A percentile compares a stretch with the other conserved stretches of the same genome.
These are phyloP conservation scores for Botryotinia convoluta DNA, from an alignment of 2,329 filamentous ascomycete species.

Conservation along the genomic window DNA sequence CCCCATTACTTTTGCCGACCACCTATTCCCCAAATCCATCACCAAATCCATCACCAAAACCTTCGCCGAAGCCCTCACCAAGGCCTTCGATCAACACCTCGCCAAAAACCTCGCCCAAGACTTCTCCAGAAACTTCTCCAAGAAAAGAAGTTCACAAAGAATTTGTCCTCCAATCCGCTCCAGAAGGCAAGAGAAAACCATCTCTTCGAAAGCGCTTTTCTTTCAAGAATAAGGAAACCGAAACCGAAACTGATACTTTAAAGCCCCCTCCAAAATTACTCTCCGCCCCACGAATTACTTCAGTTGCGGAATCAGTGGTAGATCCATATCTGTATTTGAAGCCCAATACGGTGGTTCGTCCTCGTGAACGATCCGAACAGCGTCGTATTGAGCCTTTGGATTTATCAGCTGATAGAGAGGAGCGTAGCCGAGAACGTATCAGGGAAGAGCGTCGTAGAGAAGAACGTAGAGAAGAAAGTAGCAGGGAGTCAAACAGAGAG, in stretches of 20 bases:
- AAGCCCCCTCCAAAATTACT: background rate
- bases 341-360: conserved; percentile 20
- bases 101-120: background rate
- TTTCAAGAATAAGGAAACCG: conserved; percentile 31
- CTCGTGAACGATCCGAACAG: conserved; percentile 1
- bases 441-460: background rate
- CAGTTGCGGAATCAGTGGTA: conserved; percentile 17
- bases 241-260: conserved; percentile 24
- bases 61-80: background rate
- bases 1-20: conserved; percentile 1
- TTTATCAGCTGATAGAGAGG: conserved; percentile 1
- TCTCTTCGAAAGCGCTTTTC: conserved; percentile 37
- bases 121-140: background rate
- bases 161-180: conserved; percentile 19
- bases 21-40: conserved; percentile 2
- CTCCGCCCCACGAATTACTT: conserved; percentile 11
- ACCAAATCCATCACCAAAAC: background rate
- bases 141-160: background rate
- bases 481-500: background rate
- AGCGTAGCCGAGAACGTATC: background rate
- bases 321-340: conserved; percentile 22
- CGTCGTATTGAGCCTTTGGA: conserved; percentile 5
- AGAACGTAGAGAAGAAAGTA: background rate
- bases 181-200: conserved; percentile 29
- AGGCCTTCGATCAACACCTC: background rate